Conservation (phyloP, 164 flowering plant species). For the Annona squamosa region DNA sequence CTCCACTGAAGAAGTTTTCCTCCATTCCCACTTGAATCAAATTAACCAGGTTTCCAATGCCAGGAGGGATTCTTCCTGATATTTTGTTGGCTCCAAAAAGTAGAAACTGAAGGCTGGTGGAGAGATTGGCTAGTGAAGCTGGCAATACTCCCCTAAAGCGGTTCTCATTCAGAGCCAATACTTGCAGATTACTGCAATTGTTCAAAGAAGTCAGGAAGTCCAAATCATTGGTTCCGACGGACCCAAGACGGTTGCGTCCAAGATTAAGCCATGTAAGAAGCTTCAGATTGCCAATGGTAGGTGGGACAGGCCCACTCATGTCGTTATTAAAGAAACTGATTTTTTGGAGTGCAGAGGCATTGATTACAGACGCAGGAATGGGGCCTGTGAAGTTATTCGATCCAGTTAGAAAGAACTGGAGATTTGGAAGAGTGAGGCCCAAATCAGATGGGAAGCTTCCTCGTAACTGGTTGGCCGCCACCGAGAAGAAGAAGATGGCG, state of each 20-base stretch:
- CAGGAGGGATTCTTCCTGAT: slow-evolving; percentile 32
- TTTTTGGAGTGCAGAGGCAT: no score
- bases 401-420: background rate
- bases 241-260: no score
- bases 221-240: slow-evolving; percentile 9
- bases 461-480: slow-evolving; percentile 10
- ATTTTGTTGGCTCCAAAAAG: slow-evolving; percentile 27
- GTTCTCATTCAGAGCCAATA: slow-evolving; percentile 35
- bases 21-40: slow-evolving; percentile 24
- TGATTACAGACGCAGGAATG: no score
- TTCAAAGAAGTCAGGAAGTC: slow-evolving; percentile 25
- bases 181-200: slow-evolving; percentile 25
- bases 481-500: slow-evolving; percentile 11
- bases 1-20: slow-evolving; percentile 16
- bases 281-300: no score
- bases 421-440: slow-evolving; percentile 26
- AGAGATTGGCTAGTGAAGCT: slow-evolving; percentile 40
- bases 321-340: no score
- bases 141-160: slow-evolving; percentile 37
- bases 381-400: background rate
- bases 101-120: slow-evolving; percentile 20
- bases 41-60: slow-evolving; percentile 22
- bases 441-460: slow-evolving; percentile 22
- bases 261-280: no score
- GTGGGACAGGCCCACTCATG: no score